Conservation (phyloP, 1,284 basidiomycete species). For the Malassezia arunalokei region DNA sequence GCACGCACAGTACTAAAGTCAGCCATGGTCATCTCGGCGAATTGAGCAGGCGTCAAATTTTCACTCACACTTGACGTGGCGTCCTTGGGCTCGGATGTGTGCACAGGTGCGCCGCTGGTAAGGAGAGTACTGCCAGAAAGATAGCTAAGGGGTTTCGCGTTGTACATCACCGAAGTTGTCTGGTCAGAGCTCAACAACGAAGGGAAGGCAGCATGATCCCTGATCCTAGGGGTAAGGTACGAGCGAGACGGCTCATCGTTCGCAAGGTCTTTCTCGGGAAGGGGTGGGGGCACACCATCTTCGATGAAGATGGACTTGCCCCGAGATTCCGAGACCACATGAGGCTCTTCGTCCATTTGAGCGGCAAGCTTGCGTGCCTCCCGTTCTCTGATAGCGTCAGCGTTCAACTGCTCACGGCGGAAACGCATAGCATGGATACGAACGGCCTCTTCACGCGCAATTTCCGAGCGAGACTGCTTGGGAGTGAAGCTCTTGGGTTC, state of each 20-base stretch:
- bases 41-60: constrained; percentile 1
- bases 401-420: constrained; percentile 1
- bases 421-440: constrained; percentile 1
- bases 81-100: not conserved
- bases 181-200: not conserved
- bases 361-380: not conserved
- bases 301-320: constrained; percentile 2
- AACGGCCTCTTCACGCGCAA: constrained; percentile 1
- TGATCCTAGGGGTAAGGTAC: not conserved
- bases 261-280: not conserved
- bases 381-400: not conserved
- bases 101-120: not conserved
- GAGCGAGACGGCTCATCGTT: not conserved
- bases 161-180: not conserved
- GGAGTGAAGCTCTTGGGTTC: not conserved
- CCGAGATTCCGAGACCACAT: not conserved
- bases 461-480: not conserved
- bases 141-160: not conserved
- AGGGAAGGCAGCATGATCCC: not conserved
- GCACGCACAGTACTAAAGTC: not conserved
- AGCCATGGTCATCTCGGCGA: constrained; percentile 6
- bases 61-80: not conserved
- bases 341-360: not conserved
- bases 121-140: not conserved
- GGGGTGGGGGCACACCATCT: constrained; percentile 1